Evolutionary conservation across 2,329 filamentous ascomycete species (phyloP), one percentile per base, ranked within the genome.

Genomic region (Metarhizium anisopliae): DNA sequence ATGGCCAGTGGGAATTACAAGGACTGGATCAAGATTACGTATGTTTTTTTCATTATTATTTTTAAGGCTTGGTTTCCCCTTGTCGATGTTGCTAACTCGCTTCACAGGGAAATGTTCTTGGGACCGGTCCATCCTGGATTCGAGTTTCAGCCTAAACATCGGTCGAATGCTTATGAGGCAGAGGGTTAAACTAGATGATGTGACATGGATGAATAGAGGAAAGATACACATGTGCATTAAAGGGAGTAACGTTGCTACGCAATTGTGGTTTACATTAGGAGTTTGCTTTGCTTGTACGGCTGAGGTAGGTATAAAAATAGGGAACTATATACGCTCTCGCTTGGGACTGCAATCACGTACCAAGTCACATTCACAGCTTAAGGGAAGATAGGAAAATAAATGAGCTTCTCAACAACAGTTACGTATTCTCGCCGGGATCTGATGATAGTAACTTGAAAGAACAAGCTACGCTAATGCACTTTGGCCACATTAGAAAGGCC

Each of bases 11-110:
- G 84, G 60, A 91, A 97, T 72, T 96, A 95, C 74, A 88, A 87
- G 74, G 94, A 99, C 71, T 99, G 94, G 94, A 91, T 99, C 70
- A 97, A 96, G 77, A 95, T 99, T 66, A 95, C 86, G 91, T 94
- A 81, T 70, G 84, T 78, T 45, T 42, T 20, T 11, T 36, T 30
- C 35, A 11, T 35, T 40, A 57, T 54, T 56, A 25, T 25, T 25
- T 25, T 25, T 3, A 25, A 25, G 2, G 20, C 20, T 25, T 25
- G 16, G 8, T 7, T 29, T 43, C 2, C 16, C 14, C 4, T 38
- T 55, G 40, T 16, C 4, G 13, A n/a, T 16, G 45, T 32, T 18
- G 8, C 59, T 62, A 55, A 63, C 57, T 40, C 38, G 42, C 55
- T 65, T 47, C 59, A 53, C 58, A 96, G 93, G 70, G 94, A 99